phyloP scores from a whole-genome alignment of 179 eudicot species.

The Spinacia oleracea region DNA sequence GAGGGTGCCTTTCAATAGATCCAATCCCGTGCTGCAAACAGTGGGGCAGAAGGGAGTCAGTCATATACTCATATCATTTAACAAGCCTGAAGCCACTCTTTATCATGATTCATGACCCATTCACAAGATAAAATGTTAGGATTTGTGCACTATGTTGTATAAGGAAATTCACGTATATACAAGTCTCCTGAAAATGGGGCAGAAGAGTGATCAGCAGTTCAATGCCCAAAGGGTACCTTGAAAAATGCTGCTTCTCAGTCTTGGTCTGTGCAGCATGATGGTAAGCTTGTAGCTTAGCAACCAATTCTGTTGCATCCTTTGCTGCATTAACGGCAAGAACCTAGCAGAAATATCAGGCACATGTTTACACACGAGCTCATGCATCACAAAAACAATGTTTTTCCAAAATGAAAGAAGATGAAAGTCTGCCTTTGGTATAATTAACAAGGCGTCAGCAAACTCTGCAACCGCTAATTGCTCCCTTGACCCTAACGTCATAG shows the following conservation, averaged over 20 bases:
- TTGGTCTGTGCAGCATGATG: slow-evolving; percentile 90
- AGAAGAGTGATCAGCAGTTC: neutral
- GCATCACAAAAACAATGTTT: neutral
- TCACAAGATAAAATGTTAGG: no score
- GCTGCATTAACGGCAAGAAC: slow-evolving; percentile 98
- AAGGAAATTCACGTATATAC: no score
- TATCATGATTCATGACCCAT: no score
- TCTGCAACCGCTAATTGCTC: slow-evolving; percentile 98
- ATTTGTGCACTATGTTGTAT: no score
- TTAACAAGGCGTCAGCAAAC: slow-evolving; percentile 84
- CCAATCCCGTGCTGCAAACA: slow-evolving; percentile 84
- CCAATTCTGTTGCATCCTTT: slow-evolving; percentile 86
- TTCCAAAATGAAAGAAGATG: neutral
- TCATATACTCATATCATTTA: no score
- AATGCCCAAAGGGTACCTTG: slow-evolving; percentile 55
- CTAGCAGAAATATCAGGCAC: slow-evolving; percentile 37
- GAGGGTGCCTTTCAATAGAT: slow-evolving; percentile 71
- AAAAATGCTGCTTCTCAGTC: slow-evolving; percentile 85
- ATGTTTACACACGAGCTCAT: no score
- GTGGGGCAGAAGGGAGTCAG: neutral
- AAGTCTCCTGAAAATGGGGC: no score
- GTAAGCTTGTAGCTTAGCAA: slow-evolving; percentile 84
- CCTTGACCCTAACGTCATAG: slow-evolving; percentile 91
- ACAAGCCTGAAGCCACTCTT: no score
- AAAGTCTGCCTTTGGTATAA: slow-evolving; percentile 78